Evolutionary conservation across 2,329 filamentous ascomycete species (phyloP), one percentile per base, ranked within the genome.

Genomic region (Fusarium sp.): DNA sequence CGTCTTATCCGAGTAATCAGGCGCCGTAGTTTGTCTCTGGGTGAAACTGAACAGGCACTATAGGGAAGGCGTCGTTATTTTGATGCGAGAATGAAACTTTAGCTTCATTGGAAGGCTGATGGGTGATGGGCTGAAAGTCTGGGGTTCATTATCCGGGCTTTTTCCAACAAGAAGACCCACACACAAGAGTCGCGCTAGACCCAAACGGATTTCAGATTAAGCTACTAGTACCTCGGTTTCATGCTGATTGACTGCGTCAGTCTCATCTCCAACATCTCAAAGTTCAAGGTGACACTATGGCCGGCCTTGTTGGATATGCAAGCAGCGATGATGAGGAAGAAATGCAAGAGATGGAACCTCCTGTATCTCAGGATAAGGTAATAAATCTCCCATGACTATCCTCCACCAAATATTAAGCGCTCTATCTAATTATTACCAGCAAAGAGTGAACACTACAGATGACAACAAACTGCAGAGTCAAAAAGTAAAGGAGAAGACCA

Each of bases 281-380:
- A 56, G 41, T 45, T 25, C 44, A n/a, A 56, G 46, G 33, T 50
- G 71, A 44, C 17, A 74, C 54, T 31, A 77, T 86, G 84, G 81
- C 81, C 47, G 85, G 81, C 3, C 81, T 88, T 17, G 86, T 88
- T 12, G 81, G 76, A 38, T 88, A 88, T 68, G 85, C 81, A 18
- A 88, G 86, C 72, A 88, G 86, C 61, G 85, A 87, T 46, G 86
- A 87, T 4, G 86, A 86, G 10, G 83, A 84, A 6, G 83, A 83
- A 5, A 70, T 72, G 6, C 56, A 75, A 14, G 53, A 62, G 12
- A 27, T 52, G 17, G 57, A 76, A 31, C 25, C 73, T 42, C 22
- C 49, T 14, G 36, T 20, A 15, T 29, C 38, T 4, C 46, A 54
- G 17, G 45, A 57, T 55, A 69, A 62, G 68, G 75, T 75, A 72